Percentiles rank a stretch among this genome's conserved stretches.
Evolutionary conservation across 1,284 basidiomycete species (phyloP).

Genomic region (Amylostereum areolatum): DNA sequence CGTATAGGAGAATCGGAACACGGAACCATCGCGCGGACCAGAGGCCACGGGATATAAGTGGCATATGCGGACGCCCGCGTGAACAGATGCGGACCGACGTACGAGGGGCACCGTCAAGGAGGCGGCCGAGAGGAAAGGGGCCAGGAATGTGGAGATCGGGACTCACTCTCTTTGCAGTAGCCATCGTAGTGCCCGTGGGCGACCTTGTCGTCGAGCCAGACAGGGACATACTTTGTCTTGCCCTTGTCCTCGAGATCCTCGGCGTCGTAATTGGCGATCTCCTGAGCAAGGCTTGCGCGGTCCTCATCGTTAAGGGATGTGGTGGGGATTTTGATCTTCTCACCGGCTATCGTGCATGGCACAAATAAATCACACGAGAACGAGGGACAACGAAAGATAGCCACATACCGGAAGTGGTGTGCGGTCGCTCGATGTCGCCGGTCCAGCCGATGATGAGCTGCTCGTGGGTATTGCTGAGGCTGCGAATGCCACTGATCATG

Average conservation of each 20-base stretch:
- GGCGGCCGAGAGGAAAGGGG: constrained; percentile 2
- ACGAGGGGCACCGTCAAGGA: too few species aligned
- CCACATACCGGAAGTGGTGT: constrained; percentile 16
- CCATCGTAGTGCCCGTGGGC: constrained; percentile 95
- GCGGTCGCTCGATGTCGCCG: constrained; percentile 66
- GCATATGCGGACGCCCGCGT: too few species aligned
- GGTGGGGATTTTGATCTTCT: constrained; percentile 35
- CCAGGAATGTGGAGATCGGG: constrained; percentile 9
- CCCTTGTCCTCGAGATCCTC: constrained; percentile 40
- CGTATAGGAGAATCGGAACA: too few species aligned
- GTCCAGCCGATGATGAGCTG: constrained; percentile 94
- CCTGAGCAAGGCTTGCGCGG: constrained; percentile 52
- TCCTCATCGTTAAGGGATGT: constrained; percentile 54
- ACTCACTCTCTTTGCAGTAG: constrained; percentile 94
- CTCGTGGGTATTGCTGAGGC: constrained; percentile 77
- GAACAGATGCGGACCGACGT: too few species aligned
- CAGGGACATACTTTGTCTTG: constrained; percentile 74
- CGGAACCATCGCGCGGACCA: too few species aligned
- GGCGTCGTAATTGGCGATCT: constrained; percentile 46
- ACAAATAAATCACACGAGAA: neutral
- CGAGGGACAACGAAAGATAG: neutral
- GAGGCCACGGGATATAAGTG: too few species aligned
- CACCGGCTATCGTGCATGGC: constrained; percentile 21
- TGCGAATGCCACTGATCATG: constrained; percentile 91
- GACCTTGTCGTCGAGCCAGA: constrained; percentile 88